phyloP scores from a whole-genome alignment of 768 basidiomycete genomes.

The Auriscalpium orientale region DNA sequence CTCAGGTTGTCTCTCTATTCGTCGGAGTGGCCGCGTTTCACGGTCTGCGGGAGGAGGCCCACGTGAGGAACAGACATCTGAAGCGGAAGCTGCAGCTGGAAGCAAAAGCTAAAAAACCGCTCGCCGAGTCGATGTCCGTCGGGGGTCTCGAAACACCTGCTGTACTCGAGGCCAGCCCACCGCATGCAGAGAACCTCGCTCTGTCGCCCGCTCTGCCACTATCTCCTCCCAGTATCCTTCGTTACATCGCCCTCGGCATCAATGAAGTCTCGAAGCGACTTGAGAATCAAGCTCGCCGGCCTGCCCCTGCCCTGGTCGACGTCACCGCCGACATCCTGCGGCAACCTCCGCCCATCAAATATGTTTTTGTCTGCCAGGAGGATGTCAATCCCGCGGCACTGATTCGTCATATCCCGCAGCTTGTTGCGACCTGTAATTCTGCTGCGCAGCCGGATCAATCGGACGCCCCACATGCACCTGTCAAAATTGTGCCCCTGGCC shows the following conservation, averaged over 20 bases:
- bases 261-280: slow-evolving; percentile 73
- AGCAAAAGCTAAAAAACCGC: neutral
- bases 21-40: slow-evolving; percentile 43
- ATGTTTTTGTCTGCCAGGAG: slow-evolving; percentile 63
- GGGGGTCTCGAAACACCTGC: neutral
- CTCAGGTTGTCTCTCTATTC: slow-evolving; percentile 40
- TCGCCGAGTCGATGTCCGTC: neutral
- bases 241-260: slow-evolving; percentile 58
- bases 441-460: slow-evolving; percentile 3
- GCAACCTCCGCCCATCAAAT: slow-evolving; percentile 6
- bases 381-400: slow-evolving; percentile 70
- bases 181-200: neutral
- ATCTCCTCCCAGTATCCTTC: slow-evolving; percentile 32
- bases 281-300: slow-evolving; percentile 43
- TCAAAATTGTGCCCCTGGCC: slow-evolving; percentile 60
- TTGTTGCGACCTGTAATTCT: slow-evolving; percentile 74
- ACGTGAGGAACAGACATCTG: neutral
- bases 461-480: slow-evolving; percentile 11
- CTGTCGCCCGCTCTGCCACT: neutral
- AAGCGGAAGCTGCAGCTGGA: neutral
- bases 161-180: neutral
- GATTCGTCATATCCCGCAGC: slow-evolving; percentile 66
- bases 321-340: neutral
- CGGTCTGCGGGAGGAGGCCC: slow-evolving; percentile 3
- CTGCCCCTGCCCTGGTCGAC: neutral